Percentiles rank a stretch among this genome's conserved stretches.
These are phyloP conservation scores for Phascolomyces articulosus DNA, from an alignment of 371 early-diverging fungal species.

Conservation along the genomic window DNA sequence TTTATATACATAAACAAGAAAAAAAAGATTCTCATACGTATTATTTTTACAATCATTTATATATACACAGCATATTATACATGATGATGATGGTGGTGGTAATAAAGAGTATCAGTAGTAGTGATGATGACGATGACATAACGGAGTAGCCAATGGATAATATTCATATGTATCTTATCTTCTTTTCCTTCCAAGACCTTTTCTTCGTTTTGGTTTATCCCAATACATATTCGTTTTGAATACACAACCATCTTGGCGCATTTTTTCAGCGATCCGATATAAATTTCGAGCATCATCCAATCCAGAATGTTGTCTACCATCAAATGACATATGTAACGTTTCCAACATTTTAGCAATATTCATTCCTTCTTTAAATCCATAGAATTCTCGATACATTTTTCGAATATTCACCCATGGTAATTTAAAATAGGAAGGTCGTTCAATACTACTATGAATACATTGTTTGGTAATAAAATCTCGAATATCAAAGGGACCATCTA, in stretches of 20 bases:
- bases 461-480: slow-evolving; percentile 79
- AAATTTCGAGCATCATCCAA: slow-evolving; percentile 81
- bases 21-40: no score
- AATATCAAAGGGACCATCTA: slow-evolving; percentile 85
- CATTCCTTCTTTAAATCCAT: slow-evolving; percentile 38
- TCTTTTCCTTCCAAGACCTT: not conserved
- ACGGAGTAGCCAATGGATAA: no score
- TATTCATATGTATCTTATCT: not conserved
- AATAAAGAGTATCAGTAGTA: no score
- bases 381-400: slow-evolving; percentile 52
- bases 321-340: slow-evolving; percentile 58
- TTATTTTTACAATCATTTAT: no score
- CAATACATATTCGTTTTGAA: slow-evolving; percentile 46
- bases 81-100: no score
- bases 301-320: slow-evolving; percentile 80
- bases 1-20: no score
- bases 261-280: slow-evolving; percentile 54
- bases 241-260: slow-evolving; percentile 48
- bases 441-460: slow-evolving; percentile 49
- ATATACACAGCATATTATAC: no score
- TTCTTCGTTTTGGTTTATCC: not conserved
- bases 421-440: slow-evolving; percentile 52
- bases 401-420: slow-evolving; percentile 69
- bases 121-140: no score
- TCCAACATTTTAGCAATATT: slow-evolving; percentile 70